These are phyloP conservation scores for Wickerhamomyces pijperi DNA, from an alignment of 805 yeast species.

Conservation along the genomic window DNA sequence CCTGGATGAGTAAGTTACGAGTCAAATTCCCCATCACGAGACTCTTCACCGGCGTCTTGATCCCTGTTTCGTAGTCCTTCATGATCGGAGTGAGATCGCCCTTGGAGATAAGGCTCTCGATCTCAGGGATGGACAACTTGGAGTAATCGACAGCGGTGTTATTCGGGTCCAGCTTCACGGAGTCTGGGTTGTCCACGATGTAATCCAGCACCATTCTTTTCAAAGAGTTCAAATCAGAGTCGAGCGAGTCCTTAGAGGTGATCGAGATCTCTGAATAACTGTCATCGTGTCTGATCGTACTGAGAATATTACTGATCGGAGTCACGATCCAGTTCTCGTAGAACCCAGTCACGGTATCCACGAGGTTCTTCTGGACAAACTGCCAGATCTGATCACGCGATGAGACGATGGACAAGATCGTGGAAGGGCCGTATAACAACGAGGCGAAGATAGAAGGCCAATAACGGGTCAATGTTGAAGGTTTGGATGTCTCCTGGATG, in stretches of 20 bases:
- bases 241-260: constrained; percentile 67
- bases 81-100: constrained; percentile 78
- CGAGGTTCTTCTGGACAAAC: constrained; percentile 48
- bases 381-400: constrained; percentile 40
- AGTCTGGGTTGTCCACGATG: constrained; percentile 26
- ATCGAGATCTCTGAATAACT: constrained; percentile 54
- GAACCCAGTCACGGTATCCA: constrained; percentile 58
- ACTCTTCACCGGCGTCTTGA: constrained; percentile 57
- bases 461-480: constrained; percentile 35
- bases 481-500: constrained; percentile 17
- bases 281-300: constrained; percentile 80
- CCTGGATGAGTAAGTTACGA: constrained; percentile 72
- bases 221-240: constrained; percentile 67
- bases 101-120: constrained; percentile 40
- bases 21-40: constrained; percentile 57
- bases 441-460: constrained; percentile 51
- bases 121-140: constrained; percentile 11
- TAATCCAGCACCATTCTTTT: constrained; percentile 84
- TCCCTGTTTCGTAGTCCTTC: constrained; percentile 68
- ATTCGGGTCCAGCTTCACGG: not conserved
- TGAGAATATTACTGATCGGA: constrained; percentile 62
- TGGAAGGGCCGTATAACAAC: constrained; percentile 42
- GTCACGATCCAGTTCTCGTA: constrained; percentile 73
- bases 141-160: constrained; percentile 4
- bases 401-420: constrained; percentile 30